Percentiles rank a stretch among this genome's conserved stretches.
Evolutionary conservation across 345 rosid genomes (phyloP).

Genomic region (Mercurialis annua): DNA sequence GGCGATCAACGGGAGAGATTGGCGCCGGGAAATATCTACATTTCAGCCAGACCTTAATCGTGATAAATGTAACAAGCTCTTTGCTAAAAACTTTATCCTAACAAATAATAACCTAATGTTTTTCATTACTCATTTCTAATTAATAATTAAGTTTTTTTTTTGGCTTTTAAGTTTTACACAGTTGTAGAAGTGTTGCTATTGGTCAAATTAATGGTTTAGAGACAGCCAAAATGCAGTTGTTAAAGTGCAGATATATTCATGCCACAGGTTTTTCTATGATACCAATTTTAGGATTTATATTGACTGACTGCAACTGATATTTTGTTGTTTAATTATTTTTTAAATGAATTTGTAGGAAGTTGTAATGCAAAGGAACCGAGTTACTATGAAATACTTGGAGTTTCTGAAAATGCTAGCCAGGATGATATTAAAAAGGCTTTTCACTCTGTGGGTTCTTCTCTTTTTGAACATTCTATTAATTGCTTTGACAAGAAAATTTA

Average conservation of each 20-base stretch:
- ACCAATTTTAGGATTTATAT: neutral
- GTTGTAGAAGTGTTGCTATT: slow-evolving; percentile 33
- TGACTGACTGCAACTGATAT: neutral
- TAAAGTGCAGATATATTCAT: slow-evolving; percentile 47
- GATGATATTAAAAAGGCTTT: slow-evolving; percentile 87
- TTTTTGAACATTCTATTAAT: neutral
- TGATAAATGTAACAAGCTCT: slow-evolving; percentile 36
- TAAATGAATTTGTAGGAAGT: slow-evolving; percentile 35
- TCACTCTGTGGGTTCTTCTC: slow-evolving; percentile 53
- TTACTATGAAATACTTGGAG: slow-evolving; percentile 78
- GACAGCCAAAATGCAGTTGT: slow-evolving; percentile 27
- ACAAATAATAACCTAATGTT: neutral
- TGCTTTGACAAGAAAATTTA: neutral
- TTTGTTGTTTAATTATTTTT: neutral
- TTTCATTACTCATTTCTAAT: neutral
- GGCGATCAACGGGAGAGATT: slow-evolving; percentile 15
- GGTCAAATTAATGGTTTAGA: slow-evolving; percentile 32
- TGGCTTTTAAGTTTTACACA: slow-evolving; percentile 31
- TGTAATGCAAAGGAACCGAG: slow-evolving; percentile 38
- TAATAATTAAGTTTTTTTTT: neutral
- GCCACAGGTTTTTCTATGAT: slow-evolving; percentile 48
- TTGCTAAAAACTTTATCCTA: neutral
- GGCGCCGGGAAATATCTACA: slow-evolving; percentile 18
- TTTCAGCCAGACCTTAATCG: slow-evolving; percentile 18
- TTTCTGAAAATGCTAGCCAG: slow-evolving; percentile 57